Evolutionary conservation across 2,329 filamentous ascomycete species (phyloP).

Genomic region (Xylaria sp.): DNA sequence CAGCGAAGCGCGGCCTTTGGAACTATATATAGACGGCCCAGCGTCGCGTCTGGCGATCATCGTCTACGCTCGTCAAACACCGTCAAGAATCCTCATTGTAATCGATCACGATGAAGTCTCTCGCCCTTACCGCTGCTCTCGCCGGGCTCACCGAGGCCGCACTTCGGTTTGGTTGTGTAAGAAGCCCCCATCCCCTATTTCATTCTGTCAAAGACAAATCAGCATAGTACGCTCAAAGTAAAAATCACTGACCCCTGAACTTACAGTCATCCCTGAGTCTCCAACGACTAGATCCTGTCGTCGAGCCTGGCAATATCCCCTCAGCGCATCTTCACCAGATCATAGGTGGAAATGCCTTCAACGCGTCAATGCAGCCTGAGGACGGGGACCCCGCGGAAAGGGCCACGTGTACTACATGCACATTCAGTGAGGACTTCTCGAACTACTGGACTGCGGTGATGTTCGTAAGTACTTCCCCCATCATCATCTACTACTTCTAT

Average conservation of each 20-base stretch:
- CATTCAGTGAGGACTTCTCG: constrained; percentile 48
- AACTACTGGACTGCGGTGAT: constrained; percentile 49
- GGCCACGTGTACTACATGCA: constrained; percentile 48
- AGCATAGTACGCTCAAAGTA: too few relatives aligned
- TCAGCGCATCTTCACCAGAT: constrained; percentile 50
- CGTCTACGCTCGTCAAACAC: constrained; percentile 19
- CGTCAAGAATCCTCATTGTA: constrained; percentile 23
- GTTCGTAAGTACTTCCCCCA: neutral
- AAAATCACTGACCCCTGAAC: neutral
- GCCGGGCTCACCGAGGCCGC: constrained; percentile 48
- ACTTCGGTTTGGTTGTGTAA: constrained; percentile 48
- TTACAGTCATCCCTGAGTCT: constrained; percentile 43
- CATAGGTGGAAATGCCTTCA: constrained; percentile 50
- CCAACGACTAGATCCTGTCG: constrained; percentile 49
- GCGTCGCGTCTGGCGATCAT: neutral
- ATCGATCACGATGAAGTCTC: constrained; percentile 45
- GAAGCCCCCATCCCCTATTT: neutral
- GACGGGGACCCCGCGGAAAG: constrained; percentile 43
- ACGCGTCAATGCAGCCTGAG: constrained; percentile 46
- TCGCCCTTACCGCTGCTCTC: constrained; percentile 41
- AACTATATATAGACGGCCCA: constrained; percentile 38
- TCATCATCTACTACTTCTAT: neutral
- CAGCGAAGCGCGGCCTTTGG: constrained; percentile 5
- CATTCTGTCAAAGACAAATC: neutral
- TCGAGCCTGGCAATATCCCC: constrained; percentile 45